Percentiles rank a stretch among this genome's conserved stretches.
These are phyloP conservation scores for Camillea tinctor DNA, from an alignment of 2,329 filamentous ascomycete genomes.

Conservation along the genomic window DNA sequence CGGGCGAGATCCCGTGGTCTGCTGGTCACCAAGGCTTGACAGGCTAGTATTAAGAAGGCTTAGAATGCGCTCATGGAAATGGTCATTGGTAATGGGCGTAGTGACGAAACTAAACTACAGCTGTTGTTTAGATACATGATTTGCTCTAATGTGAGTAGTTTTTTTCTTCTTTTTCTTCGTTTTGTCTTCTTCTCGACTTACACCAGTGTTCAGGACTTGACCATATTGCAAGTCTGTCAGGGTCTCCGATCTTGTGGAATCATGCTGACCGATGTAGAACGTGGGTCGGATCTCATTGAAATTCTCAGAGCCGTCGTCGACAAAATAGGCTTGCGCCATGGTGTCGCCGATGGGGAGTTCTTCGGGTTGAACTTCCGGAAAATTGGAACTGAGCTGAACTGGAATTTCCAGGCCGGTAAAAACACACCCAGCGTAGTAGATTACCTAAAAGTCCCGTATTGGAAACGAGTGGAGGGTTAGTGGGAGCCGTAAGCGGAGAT, in stretches of 20 bases:
- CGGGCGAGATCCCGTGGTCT: conserved; percentile 45
- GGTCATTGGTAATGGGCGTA: conserved; percentile 71
- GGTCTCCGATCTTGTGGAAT: conserved; percentile 59
- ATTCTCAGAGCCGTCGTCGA: conserved; percentile 20
- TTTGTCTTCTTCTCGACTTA: conserved; percentile 44
- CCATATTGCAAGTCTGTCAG: conserved; percentile 64
- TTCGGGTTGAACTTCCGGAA: background rate
- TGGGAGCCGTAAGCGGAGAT: background rate
- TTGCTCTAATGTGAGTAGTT: conserved; percentile 3
- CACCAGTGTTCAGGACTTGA: conserved; percentile 66
- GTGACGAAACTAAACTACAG: conserved; percentile 75
- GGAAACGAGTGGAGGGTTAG: background rate
- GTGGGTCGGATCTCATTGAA: conserved; percentile 52
- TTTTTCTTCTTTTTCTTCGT: conserved; percentile 15
- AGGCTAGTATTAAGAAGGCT: conserved; percentile 58
- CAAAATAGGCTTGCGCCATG: conserved; percentile 25
- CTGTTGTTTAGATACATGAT: conserved; percentile 2
- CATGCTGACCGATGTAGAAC: conserved; percentile 75
- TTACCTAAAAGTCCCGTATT: too few species aligned
- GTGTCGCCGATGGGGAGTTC: conserved; percentile 4
- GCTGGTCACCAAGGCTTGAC: conserved; percentile 44
- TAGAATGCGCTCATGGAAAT: conserved; percentile 69
- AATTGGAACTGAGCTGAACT: background rate
- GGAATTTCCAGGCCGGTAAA: too few species aligned
- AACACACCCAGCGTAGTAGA: too few species aligned